Base-by-base conservation (phyloP, 2,329 filamentous ascomycete species). In the Pseudopyrenochaeta lycopersici region DNA sequence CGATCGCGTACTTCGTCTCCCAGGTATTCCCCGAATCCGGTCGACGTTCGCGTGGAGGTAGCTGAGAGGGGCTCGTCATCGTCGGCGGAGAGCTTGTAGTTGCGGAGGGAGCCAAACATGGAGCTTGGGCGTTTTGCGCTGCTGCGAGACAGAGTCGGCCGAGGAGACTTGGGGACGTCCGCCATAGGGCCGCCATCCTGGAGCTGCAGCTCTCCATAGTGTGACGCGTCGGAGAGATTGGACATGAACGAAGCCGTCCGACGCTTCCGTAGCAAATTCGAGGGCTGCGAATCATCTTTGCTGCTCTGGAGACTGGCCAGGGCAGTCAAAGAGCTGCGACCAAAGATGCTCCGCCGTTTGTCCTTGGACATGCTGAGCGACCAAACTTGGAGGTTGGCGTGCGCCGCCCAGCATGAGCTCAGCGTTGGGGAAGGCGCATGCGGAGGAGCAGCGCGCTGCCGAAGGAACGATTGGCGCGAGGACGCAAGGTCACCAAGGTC, bases 101-200 rank as follows among this genome's bases (percentile, higher is more conserved):
- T 82, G 54, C 81, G 80, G 45, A 87, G 72, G 1, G 85, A 87
- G 33, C 84, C 84, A 68, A 88, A 86, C 21, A 86, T 77, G 3
- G 85, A 87, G 64, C 64, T 72, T 44, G 67, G 38, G 46, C 71
- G 71, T 54, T 64, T 71, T 31, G 56, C 46, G 41, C 58, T 65
- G 27, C 59, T 54, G 43, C 64, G 68, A 36, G 65, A 67, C 10
- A 68, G 52, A 5, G 42, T 52, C 5, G 64, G 58, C 29, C 56
- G 55, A 29, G 57, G 59, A 15, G 51, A 58, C 17, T 32, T 56
- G 14, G 56, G 48, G 6, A 57, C n/a, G 14, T 67, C 61, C 27
- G 52, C 46, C 11, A 49, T 21, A 30, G 60, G 49, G 40, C 32
- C 58, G 51, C 50, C 54, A 27, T 63, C 52, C 49, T 46, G 49